Evolutionary conservation across 345 rosid genomes (phyloP).

Genomic region (Syzygium grande): DNA sequence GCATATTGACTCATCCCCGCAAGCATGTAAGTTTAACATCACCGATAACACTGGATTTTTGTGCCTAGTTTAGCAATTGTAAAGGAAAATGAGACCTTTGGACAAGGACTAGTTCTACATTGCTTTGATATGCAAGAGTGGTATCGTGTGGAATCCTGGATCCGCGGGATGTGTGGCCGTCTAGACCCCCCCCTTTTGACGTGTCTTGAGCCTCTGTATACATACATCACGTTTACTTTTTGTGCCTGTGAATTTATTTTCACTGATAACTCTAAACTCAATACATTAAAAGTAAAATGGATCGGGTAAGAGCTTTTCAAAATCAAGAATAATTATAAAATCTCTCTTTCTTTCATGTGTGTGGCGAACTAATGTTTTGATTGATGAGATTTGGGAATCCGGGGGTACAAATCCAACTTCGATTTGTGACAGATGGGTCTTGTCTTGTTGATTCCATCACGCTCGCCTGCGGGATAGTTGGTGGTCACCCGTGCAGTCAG

Average conservation of each 20-base stretch:
- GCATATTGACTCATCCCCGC: background rate
- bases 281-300: background rate
- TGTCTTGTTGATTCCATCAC: background rate
- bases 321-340: background rate
- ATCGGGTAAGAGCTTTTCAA: background rate
- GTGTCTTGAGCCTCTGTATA: background rate
- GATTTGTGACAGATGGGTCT: background rate
- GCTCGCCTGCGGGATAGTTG: background rate
- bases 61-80: background rate
- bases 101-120: background rate
- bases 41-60: background rate
- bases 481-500: background rate
- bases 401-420: background rate
- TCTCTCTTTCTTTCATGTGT: background rate
- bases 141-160: background rate
- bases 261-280: background rate
- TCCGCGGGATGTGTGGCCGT: background rate
- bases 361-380: background rate
- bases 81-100: background rate
- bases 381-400: constrained; percentile 22
- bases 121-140: background rate
- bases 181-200: background rate
- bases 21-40: background rate
- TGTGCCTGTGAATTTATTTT: background rate
- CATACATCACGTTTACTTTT: background rate